phyloP scores from a whole-genome alignment of 352 stramenopile genomes.

The Pythium utonaiense region DNA sequence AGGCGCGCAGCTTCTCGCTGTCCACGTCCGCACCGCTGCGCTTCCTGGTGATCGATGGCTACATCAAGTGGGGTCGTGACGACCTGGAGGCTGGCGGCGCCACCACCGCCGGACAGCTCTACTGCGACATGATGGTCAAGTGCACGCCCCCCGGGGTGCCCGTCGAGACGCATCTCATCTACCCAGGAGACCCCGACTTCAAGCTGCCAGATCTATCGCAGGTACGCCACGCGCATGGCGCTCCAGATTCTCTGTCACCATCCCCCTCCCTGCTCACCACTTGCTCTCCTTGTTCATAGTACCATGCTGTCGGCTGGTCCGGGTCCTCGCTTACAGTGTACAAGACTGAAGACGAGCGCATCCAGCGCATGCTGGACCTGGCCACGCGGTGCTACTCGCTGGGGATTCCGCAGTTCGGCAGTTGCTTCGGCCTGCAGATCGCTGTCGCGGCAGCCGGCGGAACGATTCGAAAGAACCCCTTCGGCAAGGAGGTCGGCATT shows the following conservation, averaged over 20 bases:
- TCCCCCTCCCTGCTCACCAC: not conserved
- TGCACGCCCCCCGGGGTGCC: conserved; percentile 38
- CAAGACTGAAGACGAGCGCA: conserved; percentile 44
- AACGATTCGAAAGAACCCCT: conserved; percentile 53
- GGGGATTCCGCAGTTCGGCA: conserved; percentile 73
- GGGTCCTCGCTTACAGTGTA: conserved; percentile 69
- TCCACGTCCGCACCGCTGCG: conserved; percentile 25
- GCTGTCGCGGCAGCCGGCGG: conserved; percentile 53
- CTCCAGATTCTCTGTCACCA: not conserved
- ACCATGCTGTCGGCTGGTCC: conserved; percentile 74
- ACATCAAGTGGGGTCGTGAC: conserved; percentile 51
- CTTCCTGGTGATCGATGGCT: conserved; percentile 76
- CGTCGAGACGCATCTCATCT: conserved; percentile 55
- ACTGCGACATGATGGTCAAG: conserved; percentile 62
- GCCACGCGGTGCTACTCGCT: conserved; percentile 36
- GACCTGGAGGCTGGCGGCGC: conserved; percentile 59
- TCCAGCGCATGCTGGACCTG: conserved; percentile 45
- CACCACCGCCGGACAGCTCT: conserved; percentile 65
- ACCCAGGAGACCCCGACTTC: conserved; percentile 55
- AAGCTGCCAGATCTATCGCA: conserved; percentile 44
- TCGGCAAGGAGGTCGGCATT: conserved; percentile 61
- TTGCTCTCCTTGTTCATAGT: conserved; percentile 25
- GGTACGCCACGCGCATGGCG: no score
- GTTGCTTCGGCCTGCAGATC: conserved; percentile 70
- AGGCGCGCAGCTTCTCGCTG: conserved; percentile 8